phyloP scores from a whole-genome alignment of 768 basidiomycete genomes.

The Peribolospora baueri region DNA sequence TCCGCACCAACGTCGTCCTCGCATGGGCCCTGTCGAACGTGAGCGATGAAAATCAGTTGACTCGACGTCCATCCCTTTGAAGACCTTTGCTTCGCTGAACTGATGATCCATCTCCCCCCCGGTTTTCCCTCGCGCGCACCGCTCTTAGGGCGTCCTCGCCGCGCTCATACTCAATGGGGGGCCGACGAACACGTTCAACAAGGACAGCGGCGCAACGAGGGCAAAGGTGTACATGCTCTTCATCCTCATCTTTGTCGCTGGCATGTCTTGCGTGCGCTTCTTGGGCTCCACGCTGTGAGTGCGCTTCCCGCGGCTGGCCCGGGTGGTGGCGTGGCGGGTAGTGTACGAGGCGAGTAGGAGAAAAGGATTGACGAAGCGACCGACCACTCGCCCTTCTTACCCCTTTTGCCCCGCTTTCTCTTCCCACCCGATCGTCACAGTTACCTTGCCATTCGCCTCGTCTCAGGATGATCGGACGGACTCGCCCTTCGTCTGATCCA shows the following conservation, averaged over 20 bases:
- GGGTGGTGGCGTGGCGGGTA: too few relatives aligned
- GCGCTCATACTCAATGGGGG: conserved; percentile 42
- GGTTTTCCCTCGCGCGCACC: neutral
- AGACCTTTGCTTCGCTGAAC: too few relatives aligned
- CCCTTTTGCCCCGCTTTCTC: too few relatives aligned
- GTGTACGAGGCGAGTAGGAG: too few relatives aligned
- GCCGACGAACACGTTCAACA: conserved; percentile 36
- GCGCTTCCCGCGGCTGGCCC: too few relatives aligned
- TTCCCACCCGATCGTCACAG: too few relatives aligned
- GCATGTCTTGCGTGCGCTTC: conserved; percentile 35
- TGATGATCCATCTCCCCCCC: neutral
- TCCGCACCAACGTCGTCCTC: conserved; percentile 32
- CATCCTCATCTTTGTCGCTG: conserved; percentile 55
- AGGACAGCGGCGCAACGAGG: conserved; percentile 26
- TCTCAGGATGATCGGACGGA: too few relatives aligned
- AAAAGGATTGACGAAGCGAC: too few relatives aligned
- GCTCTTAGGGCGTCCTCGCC: conserved; percentile 37
- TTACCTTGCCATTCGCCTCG: too few relatives aligned
- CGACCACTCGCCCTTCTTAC: too few relatives aligned
- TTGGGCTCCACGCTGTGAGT: conserved; percentile 31
- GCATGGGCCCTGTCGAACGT: conserved; percentile 71
- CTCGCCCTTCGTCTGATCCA: too few relatives aligned
- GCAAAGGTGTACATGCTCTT: conserved; percentile 47
- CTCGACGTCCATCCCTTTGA: too few relatives aligned
- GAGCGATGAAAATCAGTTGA: conserved; percentile 9